Evolutionary conservation across 768 basidiomycete genomes (phyloP), one percentile per base, ranked within the genome.

Genomic region (Trichaptum fuscoviolaceum): DNA sequence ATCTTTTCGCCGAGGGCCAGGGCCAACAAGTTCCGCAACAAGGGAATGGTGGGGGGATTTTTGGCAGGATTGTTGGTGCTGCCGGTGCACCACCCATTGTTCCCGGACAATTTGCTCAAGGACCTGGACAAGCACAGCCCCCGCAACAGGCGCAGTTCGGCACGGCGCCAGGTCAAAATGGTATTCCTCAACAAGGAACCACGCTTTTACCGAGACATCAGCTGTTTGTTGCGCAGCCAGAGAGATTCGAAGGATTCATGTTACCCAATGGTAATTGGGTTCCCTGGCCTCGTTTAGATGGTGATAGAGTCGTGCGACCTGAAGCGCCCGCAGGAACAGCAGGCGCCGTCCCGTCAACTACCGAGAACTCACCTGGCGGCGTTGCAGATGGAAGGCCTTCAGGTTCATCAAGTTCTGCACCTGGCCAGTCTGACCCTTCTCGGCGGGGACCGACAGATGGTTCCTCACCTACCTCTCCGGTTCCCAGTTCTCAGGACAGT

Each of bases 1-100:
- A 73, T 36, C 75, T 72, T 10, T 72, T 71, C 9, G 69, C 68
- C 4, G 67, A 64, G 2, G 76, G 72, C 70, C 76, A 69, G 24
- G 76, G 73, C 57, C 80, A 77, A 58, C 77, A 73, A 67, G 73
- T 73, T 42, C 65, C 64, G 64, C 73, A 74, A 64, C 73, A 67
- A 71, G 73, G 65, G 23, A 52, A 34, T 63, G 63, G 25, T 10
- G 63, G 63, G 18, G 85, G 82, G n/a, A 79, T 86, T 62, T 71
- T 86, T 35, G 85, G 82, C 27, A 82, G 88, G 26, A 76, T 90
- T 68, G 81, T 87, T 65, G 87, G 87, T 25, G 77, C 84, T 62
- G 82, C 81, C 23, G 78, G 73, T 34, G 86, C 83, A 70, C 79
- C 80, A 18, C 80, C 78, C 23, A 72, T 71, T 65, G 70, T 73